Conservation (phyloP, 2,329 filamentous ascomycete genomes). For the Elsinoe perseae region DNA sequence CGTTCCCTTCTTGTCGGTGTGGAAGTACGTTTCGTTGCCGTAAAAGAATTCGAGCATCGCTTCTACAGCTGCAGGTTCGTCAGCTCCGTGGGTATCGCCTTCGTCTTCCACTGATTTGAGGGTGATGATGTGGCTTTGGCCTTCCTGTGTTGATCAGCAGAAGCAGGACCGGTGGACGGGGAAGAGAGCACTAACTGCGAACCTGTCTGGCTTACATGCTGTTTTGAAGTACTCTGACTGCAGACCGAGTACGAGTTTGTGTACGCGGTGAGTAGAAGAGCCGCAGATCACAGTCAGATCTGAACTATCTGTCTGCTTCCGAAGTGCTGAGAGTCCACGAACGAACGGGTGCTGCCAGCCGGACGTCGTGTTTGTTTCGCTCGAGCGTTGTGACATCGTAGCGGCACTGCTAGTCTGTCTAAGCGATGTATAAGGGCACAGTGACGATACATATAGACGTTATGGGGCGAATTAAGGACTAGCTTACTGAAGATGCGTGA, state of each 20-base stretch:
- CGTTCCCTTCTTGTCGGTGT: neutral
- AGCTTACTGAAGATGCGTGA: neutral
- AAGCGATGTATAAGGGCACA: neutral
- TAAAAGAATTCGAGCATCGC: slow-evolving; percentile 14
- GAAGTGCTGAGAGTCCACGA: neutral
- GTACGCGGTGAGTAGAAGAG: slow-evolving; percentile 33
- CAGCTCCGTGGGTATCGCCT: neutral
- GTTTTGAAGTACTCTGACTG: slow-evolving; percentile 32
- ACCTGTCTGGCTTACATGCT: slow-evolving; percentile 18
- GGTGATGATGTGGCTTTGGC: neutral
- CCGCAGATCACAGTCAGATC: slow-evolving; percentile 39
- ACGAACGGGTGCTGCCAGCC: slow-evolving; percentile 1
- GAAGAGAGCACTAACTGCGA: slow-evolving; percentile 13
- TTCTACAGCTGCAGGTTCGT: slow-evolving; percentile 5
- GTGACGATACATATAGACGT: neutral
- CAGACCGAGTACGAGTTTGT: slow-evolving; percentile 36
- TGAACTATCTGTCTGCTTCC: slow-evolving; percentile 21
- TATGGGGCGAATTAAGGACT: no score
- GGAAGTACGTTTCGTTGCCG: neutral
- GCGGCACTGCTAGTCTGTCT: neutral
- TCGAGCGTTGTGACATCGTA: neutral
- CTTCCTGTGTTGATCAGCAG: neutral
- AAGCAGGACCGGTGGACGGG: neutral
- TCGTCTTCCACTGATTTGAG: slow-evolving; percentile 1
- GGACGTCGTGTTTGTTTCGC: neutral